These are phyloP conservation scores for Heimioporus sp. DNA, from an alignment of 768 basidiomycete genomes.

Conservation along the genomic window DNA sequence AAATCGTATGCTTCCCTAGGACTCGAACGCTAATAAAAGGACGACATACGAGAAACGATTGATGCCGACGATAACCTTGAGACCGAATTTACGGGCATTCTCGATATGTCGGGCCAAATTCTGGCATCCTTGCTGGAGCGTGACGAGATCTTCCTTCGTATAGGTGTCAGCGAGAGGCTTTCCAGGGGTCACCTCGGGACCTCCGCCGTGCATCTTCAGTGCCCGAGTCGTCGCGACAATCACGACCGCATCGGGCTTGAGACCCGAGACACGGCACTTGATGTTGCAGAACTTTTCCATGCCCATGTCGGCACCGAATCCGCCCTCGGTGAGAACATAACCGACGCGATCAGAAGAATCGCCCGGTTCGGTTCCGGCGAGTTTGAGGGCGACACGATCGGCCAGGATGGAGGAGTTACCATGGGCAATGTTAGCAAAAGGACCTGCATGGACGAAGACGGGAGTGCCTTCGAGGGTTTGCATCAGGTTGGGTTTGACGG, in stretches of 20 bases:
- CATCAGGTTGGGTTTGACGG: constrained; percentile 99
- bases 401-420: constrained; percentile 98
- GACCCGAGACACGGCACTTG: constrained; percentile 92
- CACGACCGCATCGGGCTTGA: constrained; percentile 90
- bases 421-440: constrained; percentile 99
- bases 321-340: constrained; percentile 97
- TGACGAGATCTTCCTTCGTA: constrained; percentile 88
- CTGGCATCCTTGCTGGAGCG: constrained; percentile 86
- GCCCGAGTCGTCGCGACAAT: constrained; percentile 98
- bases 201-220: constrained; percentile 99
- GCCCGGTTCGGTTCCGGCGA: constrained; percentile 92
- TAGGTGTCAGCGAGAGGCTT: constrained; percentile 93
- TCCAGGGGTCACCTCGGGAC: constrained; percentile 93
- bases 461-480: constrained; percentile 98
- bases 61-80: constrained; percentile 95
- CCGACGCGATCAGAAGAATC: constrained; percentile 79
- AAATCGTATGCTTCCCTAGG: background rate
- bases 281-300: constrained; percentile 99
- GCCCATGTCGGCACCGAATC: constrained; percentile 98
- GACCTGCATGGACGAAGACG: constrained; percentile 98
- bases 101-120: constrained; percentile 93
- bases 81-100: constrained; percentile 91
- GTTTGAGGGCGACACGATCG: constrained; percentile 95
- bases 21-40: background rate
- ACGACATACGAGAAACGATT: constrained; percentile 87